Percentiles rank a stretch among this genome's conserved stretches.
Evolutionary conservation across 306 rosid genomes (phyloP).

Genomic region (Malus asiatica): DNA sequence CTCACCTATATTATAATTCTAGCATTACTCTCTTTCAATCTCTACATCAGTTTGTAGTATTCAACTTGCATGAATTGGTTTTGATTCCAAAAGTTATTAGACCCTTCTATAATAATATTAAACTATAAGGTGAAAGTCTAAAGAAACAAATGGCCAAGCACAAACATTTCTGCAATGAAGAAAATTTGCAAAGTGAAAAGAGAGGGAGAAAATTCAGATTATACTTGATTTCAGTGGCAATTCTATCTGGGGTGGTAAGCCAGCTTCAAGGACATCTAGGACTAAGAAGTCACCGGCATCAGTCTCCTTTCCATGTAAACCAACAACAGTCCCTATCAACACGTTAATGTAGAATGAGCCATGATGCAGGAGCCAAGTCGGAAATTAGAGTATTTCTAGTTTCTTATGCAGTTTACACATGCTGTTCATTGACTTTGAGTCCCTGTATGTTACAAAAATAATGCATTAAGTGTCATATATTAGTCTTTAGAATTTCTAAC

Average conservation of each 20-base stretch:
- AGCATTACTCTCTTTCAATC: background rate
- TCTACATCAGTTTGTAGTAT: background rate
- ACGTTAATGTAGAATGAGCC: conserved; percentile 22
- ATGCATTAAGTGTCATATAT: background rate
- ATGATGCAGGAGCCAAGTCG: background rate
- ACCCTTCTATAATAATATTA: background rate
- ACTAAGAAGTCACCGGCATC: conserved; percentile 71
- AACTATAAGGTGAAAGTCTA: background rate
- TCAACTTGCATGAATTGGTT: background rate
- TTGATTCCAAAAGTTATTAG: background rate
- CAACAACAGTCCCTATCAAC: conserved; percentile 61
- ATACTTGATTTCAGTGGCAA: conserved; percentile 63
- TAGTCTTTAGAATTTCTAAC: background rate
- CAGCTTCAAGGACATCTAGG: conserved; percentile 80
- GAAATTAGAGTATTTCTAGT: background rate
- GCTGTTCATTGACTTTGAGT: background rate
- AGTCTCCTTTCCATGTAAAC: conserved; percentile 73
- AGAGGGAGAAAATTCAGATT: conserved; percentile 1
- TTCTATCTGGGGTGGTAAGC: conserved; percentile 82
- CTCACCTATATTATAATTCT: background rate
- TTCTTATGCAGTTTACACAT: background rate
- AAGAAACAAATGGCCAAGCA: background rate
- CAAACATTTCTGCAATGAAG: background rate
- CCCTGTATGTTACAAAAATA: background rate
- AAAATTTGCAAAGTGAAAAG: background rate